A percentile compares a stretch with the other conserved stretches of the same genome.
Evolutionary conservation across 1,284 basidiomycete genomes (phyloP).

Genomic region (Cutaneotrichosporon sp.): DNA sequence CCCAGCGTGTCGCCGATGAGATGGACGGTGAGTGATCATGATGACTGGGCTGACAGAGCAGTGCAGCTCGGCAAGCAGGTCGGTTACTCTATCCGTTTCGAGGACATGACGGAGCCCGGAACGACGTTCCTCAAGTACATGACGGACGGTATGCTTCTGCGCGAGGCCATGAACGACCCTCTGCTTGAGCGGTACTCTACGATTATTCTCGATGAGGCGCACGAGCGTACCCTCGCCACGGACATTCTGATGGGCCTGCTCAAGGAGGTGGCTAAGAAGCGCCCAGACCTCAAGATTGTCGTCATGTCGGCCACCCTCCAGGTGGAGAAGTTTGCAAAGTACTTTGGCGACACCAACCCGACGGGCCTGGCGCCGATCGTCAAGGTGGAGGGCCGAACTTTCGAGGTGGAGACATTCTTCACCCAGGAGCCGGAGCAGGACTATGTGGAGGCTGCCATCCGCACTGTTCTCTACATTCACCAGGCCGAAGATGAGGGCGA

Average conservation of each 20-base stretch:
- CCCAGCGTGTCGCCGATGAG: slow-evolving; percentile 96
- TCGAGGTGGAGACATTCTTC: slow-evolving; percentile 93
- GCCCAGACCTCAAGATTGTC: slow-evolving; percentile 90
- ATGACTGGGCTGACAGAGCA: slow-evolving; percentile 37
- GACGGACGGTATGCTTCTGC: slow-evolving; percentile 97
- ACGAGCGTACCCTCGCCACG: slow-evolving; percentile 95
- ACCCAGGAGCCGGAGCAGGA: slow-evolving; percentile 94
- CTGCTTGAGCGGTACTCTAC: slow-evolving; percentile 85
- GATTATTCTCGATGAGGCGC: slow-evolving; percentile 97
- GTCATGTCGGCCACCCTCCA: slow-evolving; percentile 99
- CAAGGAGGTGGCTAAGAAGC: slow-evolving; percentile 63
- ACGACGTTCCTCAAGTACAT: slow-evolving; percentile 96
- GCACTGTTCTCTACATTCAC: slow-evolving; percentile 96
- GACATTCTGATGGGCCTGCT: slow-evolving; percentile 96
- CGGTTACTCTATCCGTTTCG: slow-evolving; percentile 98
- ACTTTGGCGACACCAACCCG: slow-evolving; percentile 65
- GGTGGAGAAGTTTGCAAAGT: slow-evolving; percentile 93
- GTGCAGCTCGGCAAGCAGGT: slow-evolving; percentile 89
- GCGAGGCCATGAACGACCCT: slow-evolving; percentile 97
- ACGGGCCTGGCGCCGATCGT: slow-evolving; percentile 71
- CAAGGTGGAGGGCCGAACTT: slow-evolving; percentile 92
- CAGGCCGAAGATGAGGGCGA: slow-evolving; percentile 92
- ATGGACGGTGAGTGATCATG: slow-evolving; percentile 71
- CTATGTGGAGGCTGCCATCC: slow-evolving; percentile 94
- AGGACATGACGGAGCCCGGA: slow-evolving; percentile 89